Conservation (phyloP, 2,329 filamentous ascomycete genomes). For the Aspergillus brasiliensis region DNA sequence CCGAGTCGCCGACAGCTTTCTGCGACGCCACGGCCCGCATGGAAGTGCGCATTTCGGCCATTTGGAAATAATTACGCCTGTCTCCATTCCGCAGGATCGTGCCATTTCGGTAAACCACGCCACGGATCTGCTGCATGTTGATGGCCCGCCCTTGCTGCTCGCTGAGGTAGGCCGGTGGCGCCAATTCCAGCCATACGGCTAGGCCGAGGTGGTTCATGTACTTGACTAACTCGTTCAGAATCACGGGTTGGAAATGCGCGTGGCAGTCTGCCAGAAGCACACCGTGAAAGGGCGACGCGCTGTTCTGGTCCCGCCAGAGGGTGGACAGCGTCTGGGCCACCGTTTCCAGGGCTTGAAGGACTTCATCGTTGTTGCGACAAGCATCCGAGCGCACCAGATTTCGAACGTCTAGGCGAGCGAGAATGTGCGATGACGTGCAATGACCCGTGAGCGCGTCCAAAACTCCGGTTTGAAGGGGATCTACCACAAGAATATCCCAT, state of each 20-base stretch:
- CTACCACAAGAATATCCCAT: conserved; percentile 40
- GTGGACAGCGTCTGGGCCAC: conserved; percentile 4
- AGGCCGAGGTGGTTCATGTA: conserved; percentile 36
- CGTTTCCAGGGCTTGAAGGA: conserved; percentile 1
- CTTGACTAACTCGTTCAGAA: conserved; percentile 31
- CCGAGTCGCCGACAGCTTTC: conserved; percentile 19
- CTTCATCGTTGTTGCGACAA: conserved; percentile 10
- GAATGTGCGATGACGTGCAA: conserved; percentile 7
- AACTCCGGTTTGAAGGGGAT: conserved; percentile 35
- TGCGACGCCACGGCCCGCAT: conserved; percentile 20
- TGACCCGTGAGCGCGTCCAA: conserved; percentile 24
- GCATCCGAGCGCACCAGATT: conserved; percentile 5
- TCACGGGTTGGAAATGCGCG: conserved; percentile 25
- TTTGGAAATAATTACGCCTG: conserved; percentile 37
- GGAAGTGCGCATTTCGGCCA: conserved; percentile 31
- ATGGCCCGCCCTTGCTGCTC: conserved; percentile 23
- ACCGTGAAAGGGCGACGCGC: conserved; percentile 30
- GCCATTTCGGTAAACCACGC: conserved; percentile 34
- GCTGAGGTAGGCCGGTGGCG: conserved; percentile 34
- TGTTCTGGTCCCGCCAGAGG: conserved; percentile 5
- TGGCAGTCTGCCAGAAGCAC: conserved; percentile 40
- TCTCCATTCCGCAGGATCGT: conserved; percentile 36
- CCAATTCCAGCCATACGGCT: conserved; percentile 39
- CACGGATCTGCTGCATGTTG: conserved; percentile 29
- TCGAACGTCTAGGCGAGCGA: conserved; percentile 15